Evolutionary conservation across 78 protist genomes (phyloP).

Genomic region (Anaeramoeba flamelloides): DNA sequence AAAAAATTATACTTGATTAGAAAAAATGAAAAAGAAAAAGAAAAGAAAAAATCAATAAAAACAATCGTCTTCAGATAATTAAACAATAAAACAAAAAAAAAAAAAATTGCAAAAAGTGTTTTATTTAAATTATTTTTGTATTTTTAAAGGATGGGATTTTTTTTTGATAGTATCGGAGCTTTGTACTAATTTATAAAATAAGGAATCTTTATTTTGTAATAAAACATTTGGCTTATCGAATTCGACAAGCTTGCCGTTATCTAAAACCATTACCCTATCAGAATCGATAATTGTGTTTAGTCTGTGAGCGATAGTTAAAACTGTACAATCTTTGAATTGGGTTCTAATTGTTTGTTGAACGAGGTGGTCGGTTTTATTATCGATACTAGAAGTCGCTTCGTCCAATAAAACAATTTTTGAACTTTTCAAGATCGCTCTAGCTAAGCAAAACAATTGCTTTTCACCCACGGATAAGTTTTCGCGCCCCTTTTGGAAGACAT

Average conservation of each 20-base stretch:
- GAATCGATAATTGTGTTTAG: conserved; percentile 68
- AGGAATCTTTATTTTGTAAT: neutral
- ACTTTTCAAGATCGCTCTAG: conserved; percentile 68
- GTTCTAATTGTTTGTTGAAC: conserved; percentile 60
- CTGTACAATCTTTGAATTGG: conserved; percentile 28
- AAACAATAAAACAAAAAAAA: too few relatives aligned
- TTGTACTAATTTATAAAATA: neutral
- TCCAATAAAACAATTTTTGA: conserved; percentile 84
- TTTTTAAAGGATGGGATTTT: too few relatives aligned
- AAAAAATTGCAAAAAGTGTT: too few relatives aligned
- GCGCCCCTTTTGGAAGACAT: too few relatives aligned
- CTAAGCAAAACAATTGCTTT: conserved; percentile 77
- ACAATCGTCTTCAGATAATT: too few relatives aligned
- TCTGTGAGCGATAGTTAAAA: conserved; percentile 69
- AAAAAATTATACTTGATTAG: too few relatives aligned
- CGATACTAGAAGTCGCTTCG: conserved; percentile 95
- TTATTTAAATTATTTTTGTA: too few relatives aligned
- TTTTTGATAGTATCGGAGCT: too few relatives aligned
- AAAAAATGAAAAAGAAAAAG: too few relatives aligned
- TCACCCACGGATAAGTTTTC: conserved; percentile 77
- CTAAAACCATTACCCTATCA: conserved; percentile 46
- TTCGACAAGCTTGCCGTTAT: conserved; percentile 39
- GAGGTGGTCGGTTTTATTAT: conserved; percentile 51
- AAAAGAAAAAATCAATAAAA: too few relatives aligned
- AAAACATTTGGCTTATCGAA: conserved; percentile 41